Percentiles rank a stretch among this genome's conserved stretches.
Evolutionary conservation across 2,329 filamentous ascomycete species (phyloP).

Genomic region (Colletotrichum sp.): DNA sequence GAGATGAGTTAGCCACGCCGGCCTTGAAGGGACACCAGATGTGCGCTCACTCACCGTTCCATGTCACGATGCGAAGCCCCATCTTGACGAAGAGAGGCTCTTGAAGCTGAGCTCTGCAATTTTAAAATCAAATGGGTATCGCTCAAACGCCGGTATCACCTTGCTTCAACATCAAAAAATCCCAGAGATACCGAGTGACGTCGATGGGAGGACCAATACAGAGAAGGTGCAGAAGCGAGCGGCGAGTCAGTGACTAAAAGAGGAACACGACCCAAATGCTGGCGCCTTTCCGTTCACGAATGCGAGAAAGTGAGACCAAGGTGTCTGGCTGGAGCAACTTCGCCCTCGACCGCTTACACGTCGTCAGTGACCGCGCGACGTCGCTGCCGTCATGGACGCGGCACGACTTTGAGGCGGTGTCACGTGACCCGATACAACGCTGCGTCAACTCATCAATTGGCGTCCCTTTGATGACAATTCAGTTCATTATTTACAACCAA

Average conservation of each 20-base stretch:
- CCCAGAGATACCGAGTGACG: not conserved
- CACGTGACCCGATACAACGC: not conserved
- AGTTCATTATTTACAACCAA: not conserved
- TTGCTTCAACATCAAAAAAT: not conserved
- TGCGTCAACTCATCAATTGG: not conserved
- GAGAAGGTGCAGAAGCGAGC: not conserved
- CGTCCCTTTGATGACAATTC: not conserved
- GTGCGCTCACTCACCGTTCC: slow-evolving; percentile 70
- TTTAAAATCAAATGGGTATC: not conserved
- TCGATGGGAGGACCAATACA: not conserved
- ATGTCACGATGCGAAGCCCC: slow-evolving; percentile 82
- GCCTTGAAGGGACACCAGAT: not conserved
- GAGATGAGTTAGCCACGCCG: slow-evolving; percentile 25
- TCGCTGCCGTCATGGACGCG: not conserved
- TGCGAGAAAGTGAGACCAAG: not conserved
- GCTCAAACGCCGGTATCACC: not conserved
- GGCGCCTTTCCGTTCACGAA: not conserved
- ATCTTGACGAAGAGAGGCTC: slow-evolving; percentile 46
- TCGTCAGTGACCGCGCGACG: not conserved
- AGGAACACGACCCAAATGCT: not conserved
- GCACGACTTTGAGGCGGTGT: slow-evolving; percentile 10
- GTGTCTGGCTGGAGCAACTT: not conserved
- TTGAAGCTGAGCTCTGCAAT: too few relatives aligned
- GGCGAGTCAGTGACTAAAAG: not conserved
- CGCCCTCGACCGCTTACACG: not conserved